A percentile compares a stretch with the other conserved stretches of the same genome.
phyloP scores from a whole-genome alignment of 2,329 filamentous ascomycete species.

The Arthrocladium fulminans region DNA sequence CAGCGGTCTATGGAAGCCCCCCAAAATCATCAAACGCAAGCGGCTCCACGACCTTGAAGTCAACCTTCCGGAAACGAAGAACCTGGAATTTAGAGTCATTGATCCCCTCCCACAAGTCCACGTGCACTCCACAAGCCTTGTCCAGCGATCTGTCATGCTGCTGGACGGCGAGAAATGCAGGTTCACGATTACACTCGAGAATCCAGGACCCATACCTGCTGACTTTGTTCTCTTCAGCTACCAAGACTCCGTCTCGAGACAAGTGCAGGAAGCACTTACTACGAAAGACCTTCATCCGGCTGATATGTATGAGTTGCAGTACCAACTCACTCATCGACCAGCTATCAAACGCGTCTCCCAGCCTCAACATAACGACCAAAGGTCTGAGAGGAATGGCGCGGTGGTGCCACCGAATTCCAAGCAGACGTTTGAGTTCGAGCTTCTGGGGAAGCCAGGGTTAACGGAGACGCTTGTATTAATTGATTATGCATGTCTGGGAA shows the following conservation, averaged over 20 bases:
- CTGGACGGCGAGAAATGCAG: conserved; percentile 75
- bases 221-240: conserved; percentile 84
- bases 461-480: conserved; percentile 72
- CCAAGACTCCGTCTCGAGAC: conserved; percentile 73
- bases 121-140: conserved; percentile 66
- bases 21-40: conserved; percentile 53
- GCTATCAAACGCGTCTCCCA: conserved; percentile 32
- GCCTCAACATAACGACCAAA: conserved; percentile 23
- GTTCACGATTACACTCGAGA: conserved; percentile 73
- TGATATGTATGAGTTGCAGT: conserved; percentile 78
- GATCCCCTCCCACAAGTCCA: conserved; percentile 66
- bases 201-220: conserved; percentile 64
- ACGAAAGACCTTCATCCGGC: conserved; percentile 69
- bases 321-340: conserved; percentile 66
- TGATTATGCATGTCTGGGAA: conserved; percentile 76
- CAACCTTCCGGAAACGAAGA: conserved; percentile 7
- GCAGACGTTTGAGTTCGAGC: conserved; percentile 69
- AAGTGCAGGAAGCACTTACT: conserved; percentile 63
- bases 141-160: conserved; percentile 82
- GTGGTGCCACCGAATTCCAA: conserved; percentile 48
- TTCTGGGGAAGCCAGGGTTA: conserved; percentile 76
- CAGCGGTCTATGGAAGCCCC: conserved; percentile 62
- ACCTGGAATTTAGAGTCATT: conserved; percentile 48
- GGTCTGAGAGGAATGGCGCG: conserved; percentile 27
- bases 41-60: conserved; percentile 30